Evolutionary conservation across 139 green algal genomes (phyloP).

Genomic region (Trebouxia sp.): DNA sequence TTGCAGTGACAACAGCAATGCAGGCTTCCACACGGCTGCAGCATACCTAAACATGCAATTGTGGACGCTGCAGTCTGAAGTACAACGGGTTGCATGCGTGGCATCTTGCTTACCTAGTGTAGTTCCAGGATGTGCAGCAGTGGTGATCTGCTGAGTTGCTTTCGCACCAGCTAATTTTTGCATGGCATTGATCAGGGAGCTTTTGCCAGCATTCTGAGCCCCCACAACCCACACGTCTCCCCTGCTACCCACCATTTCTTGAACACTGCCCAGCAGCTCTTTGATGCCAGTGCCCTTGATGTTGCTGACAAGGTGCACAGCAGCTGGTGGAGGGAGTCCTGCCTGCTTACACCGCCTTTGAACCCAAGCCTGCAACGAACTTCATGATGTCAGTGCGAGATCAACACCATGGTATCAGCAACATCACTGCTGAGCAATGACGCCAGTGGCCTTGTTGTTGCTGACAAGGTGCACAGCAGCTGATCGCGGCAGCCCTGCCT

Average conservation of each 20-base stretch:
- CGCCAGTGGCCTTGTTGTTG: constrained; percentile 49
- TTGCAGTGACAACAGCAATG: too few relatives aligned
- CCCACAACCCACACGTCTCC: constrained; percentile 36
- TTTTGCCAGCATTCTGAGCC: constrained; percentile 92
- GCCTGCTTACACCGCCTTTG: constrained; percentile 53
- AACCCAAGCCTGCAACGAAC: constrained; percentile 62
- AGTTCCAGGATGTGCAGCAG: constrained; percentile 88
- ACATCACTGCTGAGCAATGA: constrained; percentile 53
- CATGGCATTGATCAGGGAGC: constrained; percentile 93
- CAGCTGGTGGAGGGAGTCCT: constrained; percentile 54
- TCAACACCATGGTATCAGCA: too few relatives aligned
- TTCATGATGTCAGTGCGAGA: too few relatives aligned
- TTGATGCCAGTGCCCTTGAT: constrained; percentile 52
- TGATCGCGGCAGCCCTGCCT: constrained; percentile 60
- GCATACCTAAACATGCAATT: too few relatives aligned
- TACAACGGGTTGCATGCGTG: too few relatives aligned
- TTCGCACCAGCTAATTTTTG: constrained; percentile 55
- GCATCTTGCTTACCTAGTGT: constrained; percentile 87
- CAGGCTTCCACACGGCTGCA: too few relatives aligned
- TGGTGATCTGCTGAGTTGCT: constrained; percentile 56
- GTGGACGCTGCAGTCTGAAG: too few relatives aligned
- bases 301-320: constrained; percentile 68
- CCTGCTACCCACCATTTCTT: constrained; percentile 49
- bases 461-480: constrained; percentile 65
- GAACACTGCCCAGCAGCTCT: constrained; percentile 54